phyloP scores from a whole-genome alignment of 2,329 filamentous ascomycete species.

The Scytalidium lignicola region DNA sequence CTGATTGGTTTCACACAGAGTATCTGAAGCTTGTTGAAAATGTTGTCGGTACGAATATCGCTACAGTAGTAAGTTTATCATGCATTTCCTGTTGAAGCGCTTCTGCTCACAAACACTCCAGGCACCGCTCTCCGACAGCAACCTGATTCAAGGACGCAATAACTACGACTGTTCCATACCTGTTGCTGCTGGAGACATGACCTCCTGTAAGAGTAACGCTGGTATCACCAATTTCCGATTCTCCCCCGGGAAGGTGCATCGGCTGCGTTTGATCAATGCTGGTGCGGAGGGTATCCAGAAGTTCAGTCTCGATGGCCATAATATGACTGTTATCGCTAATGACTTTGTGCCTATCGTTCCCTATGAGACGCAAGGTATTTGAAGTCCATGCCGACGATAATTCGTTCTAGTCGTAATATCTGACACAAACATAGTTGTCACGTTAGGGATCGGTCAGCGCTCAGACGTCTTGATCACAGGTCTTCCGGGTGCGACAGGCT shows the following conservation, averaged over 20 bases:
- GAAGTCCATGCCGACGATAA: constrained; percentile 35
- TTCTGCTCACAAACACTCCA: constrained; percentile 4
- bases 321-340: constrained; percentile 48
- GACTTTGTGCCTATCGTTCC: constrained; percentile 54
- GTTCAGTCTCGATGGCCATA: constrained; percentile 51
- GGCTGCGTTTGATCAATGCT: constrained; percentile 35
- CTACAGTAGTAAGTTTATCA: background rate
- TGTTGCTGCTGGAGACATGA: constrained; percentile 29
- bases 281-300: constrained; percentile 10
- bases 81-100: background rate
- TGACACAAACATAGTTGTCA: constrained; percentile 35
- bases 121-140: constrained; percentile 17
- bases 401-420: too few species aligned
- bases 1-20: constrained; percentile 31
- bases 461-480: constrained; percentile 34
- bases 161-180: constrained; percentile 1
- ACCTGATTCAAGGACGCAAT: constrained; percentile 1
- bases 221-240: constrained; percentile 49
- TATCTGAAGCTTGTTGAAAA: constrained; percentile 42
- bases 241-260: constrained; percentile 37
- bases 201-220: constrained; percentile 41
- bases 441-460: constrained; percentile 50
- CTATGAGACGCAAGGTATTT: constrained; percentile 40
- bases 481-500: constrained; percentile 31
- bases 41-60: constrained; percentile 29